Evolutionary conservation across 495 filamentous ascomycete species (phyloP).

Genomic region (Neurospora sp.): DNA sequence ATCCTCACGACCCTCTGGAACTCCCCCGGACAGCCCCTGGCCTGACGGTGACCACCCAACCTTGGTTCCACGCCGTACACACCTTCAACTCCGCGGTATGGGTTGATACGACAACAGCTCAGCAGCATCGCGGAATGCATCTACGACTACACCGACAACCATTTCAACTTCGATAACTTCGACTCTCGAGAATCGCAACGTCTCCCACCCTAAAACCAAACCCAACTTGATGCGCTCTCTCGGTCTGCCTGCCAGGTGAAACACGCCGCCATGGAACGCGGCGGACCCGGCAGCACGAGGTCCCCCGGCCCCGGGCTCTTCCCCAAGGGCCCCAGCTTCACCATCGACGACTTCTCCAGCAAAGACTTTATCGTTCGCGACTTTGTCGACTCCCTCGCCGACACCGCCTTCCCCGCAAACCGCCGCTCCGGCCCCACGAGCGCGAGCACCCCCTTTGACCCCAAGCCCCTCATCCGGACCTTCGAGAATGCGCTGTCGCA

Average conservation of each 20-base stretch:
- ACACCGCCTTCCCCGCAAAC: slow-evolving; percentile 61
- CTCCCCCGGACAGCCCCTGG: neutral
- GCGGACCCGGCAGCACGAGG: slow-evolving; percentile 38
- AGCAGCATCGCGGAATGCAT: neutral
- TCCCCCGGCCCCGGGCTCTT: slow-evolving; percentile 69
- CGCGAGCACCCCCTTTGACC: slow-evolving; percentile 74
- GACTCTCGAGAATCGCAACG: neutral
- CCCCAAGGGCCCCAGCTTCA: slow-evolving; percentile 70
- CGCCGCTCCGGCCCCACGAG: slow-evolving; percentile 62
- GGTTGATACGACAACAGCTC: neutral
- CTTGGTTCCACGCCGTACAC: neutral
- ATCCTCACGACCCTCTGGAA: neutral
- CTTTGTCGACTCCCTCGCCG: slow-evolving; percentile 89
- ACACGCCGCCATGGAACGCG: slow-evolving; percentile 33
- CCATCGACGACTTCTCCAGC: slow-evolving; percentile 77
- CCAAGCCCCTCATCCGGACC: slow-evolving; percentile 90
- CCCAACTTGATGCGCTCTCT: slow-evolving; percentile 7
- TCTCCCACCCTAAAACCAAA: neutral
- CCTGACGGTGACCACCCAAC: neutral
- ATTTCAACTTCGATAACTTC: neutral
- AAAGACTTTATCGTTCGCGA: slow-evolving; percentile 97
- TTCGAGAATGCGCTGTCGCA: slow-evolving; percentile 78
- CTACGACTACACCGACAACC: neutral
- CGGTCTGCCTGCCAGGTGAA: slow-evolving; percentile 9
- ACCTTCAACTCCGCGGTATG: neutral